These are phyloP conservation scores for Silene uniflora DNA, from an alignment of 148 eudicot genomes.

Conservation along the genomic window DNA sequence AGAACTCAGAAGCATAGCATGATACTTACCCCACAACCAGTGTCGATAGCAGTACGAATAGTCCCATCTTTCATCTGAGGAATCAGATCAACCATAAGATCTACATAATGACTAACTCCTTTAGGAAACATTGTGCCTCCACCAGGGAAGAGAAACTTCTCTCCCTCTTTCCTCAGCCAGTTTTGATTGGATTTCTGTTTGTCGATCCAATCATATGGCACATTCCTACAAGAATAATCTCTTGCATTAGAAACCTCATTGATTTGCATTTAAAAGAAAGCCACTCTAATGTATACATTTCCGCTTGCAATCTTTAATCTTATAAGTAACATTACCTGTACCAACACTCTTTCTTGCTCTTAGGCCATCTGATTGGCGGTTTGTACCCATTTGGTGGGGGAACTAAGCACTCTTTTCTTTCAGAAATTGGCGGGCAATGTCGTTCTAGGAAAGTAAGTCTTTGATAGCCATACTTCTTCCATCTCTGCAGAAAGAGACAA, in stretches of 20 bases:
- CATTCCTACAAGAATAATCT: constrained; percentile 48
- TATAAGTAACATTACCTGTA: constrained; percentile 54
- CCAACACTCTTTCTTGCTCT: constrained; percentile 91
- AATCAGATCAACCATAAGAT: too few species aligned
- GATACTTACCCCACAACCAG: constrained; percentile 94
- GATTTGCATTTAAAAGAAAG: not conserved
- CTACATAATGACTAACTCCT: constrained; percentile 72
- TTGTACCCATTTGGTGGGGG: constrained; percentile 97
- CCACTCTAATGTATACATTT: too few species aligned
- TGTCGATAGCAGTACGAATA: constrained; percentile 88
- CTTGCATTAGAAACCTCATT: not conserved
- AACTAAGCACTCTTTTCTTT: constrained; percentile 77
- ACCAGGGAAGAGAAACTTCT: constrained; percentile 89
- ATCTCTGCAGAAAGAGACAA: constrained; percentile 45
- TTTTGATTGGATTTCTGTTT: constrained; percentile 89
- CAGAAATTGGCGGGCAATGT: constrained; percentile 81
- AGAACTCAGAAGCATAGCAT: not conserved
- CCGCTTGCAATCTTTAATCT: too few species aligned
- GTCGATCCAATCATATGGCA: constrained; percentile 95
- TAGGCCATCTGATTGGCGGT: constrained; percentile 87
- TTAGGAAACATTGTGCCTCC: constrained; percentile 98
- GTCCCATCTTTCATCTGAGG: constrained; percentile 89
- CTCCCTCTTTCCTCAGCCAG: constrained; percentile 84
- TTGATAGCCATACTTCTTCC: constrained; percentile 73
- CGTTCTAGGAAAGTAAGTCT: constrained; percentile 80